A percentile compares a stretch with the other conserved stretches of the same genome.
These are phyloP conservation scores for Jaapia argillacea DNA, from an alignment of 768 basidiomycete species.

Conservation along the genomic window DNA sequence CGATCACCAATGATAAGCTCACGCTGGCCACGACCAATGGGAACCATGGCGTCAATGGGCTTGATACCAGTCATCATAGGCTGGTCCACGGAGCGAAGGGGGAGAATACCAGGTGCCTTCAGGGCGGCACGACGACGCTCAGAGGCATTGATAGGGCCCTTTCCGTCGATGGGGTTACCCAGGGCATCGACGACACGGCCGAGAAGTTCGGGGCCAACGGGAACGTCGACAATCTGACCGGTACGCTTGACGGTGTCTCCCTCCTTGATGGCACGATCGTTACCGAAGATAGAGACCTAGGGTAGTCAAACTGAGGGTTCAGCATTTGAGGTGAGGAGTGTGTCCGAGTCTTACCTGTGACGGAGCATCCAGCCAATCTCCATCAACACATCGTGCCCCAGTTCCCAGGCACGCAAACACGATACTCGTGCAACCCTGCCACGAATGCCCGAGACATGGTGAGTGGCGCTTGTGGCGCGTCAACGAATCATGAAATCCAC, in stretches of 20 bases:
- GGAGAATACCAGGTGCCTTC: conserved; percentile 98
- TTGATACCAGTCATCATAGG: conserved; percentile 99
- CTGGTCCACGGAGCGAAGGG: conserved; percentile 98
- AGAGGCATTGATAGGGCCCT: conserved; percentile 89
- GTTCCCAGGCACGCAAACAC: too few species aligned
- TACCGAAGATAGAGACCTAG: conserved; percentile 99
- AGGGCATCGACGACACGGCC: conserved; percentile 99
- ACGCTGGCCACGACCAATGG: conserved; percentile 99
- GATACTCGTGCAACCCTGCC: too few species aligned
- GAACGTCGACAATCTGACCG: conserved; percentile 99
- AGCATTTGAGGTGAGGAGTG: too few species aligned
- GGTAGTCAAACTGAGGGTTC: too few species aligned
- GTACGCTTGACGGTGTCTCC: conserved; percentile 99
- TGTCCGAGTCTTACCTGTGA: too few species aligned
- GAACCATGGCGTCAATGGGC: conserved; percentile 99
- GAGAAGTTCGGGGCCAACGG: conserved; percentile 93
- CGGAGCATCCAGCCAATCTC: too few species aligned
- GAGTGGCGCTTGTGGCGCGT: too few species aligned
- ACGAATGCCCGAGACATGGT: too few species aligned
- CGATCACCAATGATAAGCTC: conserved; percentile 99
- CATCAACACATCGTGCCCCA: too few species aligned
- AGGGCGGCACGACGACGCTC: conserved; percentile 96
- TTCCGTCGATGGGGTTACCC: conserved; percentile 99
- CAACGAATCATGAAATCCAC: too few species aligned
- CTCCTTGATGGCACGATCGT: conserved; percentile 97